A percentile compares a stretch with the other conserved stretches of the same genome.
These are phyloP conservation scores for Asclepias syriaca DNA, from an alignment of 257 asterid species.

Conservation along the genomic window DNA sequence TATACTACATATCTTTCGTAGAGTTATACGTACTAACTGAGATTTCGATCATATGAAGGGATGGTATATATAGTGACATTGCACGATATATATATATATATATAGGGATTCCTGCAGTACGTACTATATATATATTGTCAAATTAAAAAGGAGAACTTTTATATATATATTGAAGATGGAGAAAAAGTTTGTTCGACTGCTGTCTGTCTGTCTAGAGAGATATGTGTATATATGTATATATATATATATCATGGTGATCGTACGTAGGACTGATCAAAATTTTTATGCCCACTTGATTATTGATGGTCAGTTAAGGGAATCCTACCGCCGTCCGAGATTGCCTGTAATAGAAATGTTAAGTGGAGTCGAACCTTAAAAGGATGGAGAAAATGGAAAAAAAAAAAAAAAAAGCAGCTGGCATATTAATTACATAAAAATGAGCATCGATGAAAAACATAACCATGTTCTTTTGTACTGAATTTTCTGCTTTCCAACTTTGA, in stretches of 20 bases:
- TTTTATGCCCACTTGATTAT: constrained; percentile 7
- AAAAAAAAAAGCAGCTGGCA: not conserved
- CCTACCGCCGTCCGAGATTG: not conserved
- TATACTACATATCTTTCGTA: too few species aligned
- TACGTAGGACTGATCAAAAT: too few species aligned
- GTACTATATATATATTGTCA: too few species aligned
- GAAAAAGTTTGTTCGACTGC: not conserved
- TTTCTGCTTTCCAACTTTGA: constrained; percentile 10
- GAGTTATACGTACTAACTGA: too few species aligned
- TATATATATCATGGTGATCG: too few species aligned
- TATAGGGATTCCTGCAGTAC: too few species aligned
- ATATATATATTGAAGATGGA: not conserved
- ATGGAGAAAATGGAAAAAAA: constrained; percentile 18
- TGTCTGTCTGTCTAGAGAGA: not conserved
- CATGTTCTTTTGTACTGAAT: not conserved
- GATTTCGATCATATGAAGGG: too few species aligned
- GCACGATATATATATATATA: too few species aligned
- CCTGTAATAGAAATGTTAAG: constrained; percentile 21
- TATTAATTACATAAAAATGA: too few species aligned
- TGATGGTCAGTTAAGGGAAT: constrained; percentile 8
- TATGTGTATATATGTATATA: not conserved
- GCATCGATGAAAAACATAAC: not conserved
- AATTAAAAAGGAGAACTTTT: not conserved
- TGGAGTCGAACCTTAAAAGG: constrained; percentile 19
- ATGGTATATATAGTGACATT: too few species aligned